Evolutionary conservation across 768 basidiomycete species (phyloP), one percentile per base, ranked within the genome.

Genomic region (Mycena vulgaris): DNA sequence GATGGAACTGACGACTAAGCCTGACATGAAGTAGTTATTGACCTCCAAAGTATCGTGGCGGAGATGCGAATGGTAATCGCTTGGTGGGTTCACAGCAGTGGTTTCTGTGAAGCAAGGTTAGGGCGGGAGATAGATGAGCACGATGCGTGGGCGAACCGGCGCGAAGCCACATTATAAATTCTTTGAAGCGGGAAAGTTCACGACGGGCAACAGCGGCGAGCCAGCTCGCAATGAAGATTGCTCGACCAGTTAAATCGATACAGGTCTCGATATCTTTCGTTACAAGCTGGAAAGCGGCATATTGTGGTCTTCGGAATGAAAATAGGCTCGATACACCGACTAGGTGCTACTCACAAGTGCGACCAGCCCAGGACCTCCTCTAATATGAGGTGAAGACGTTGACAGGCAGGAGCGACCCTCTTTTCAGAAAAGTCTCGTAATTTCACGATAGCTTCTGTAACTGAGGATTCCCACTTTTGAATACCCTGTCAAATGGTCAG

Each of bases 291-390:
- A 93, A 94, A 35, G 83, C 60, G 39, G 79, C 74, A 76, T 87
- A 93, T 69, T 84, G 85, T 33, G 90, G 85, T 79, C 94, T 94
- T 76, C 27, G 68, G 62, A 71, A 68, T 61, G 69, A 71, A 63
- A 56, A 72, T 23, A 65, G 65, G 21, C 59, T 61, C 21, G n/a
- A 67, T 49, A 63, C 39, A 45, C 35, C 16, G 57, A 69, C 63
- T 48, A 28, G 45, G 33, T 40, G 70, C 60, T 52, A 74, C 81
- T 79, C 80, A 94, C 94, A 95, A 77, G 71, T 84, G 81, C 31
- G 92, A 87, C 93, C 94, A 96, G 51, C 93, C 95, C 72, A 87
- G 85, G 62, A 94, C 83, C 82, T 96, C 94, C 75, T 93, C 90
- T 72, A 96, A 75, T 17, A 95, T 83, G 48, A 96, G 83, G 76